A percentile compares a stretch with the other conserved stretches of the same genome.
Conservation (phyloP, 768 basidiomycete species). For the Russula virescens region DNA sequence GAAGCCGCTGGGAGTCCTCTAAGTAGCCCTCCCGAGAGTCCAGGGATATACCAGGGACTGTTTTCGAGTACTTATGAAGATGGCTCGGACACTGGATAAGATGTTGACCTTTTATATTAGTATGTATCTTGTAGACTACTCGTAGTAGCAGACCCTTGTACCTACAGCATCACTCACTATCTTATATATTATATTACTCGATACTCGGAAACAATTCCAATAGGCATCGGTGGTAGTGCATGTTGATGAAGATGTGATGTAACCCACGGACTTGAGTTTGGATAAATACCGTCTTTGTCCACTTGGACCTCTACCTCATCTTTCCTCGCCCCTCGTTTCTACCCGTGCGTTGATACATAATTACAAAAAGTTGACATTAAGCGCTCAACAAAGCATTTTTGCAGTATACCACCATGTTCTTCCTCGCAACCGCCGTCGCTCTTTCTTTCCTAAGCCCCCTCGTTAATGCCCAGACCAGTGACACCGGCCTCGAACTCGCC, state of each 20-base stretch:
- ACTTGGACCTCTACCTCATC: too few relatives aligned
- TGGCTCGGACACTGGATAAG: constrained; percentile 21
- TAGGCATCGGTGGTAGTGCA: too few relatives aligned
- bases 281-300: too few relatives aligned
- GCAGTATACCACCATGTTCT: neutral
- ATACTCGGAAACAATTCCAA: too few relatives aligned
- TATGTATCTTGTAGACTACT: constrained; percentile 15
- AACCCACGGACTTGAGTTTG: too few relatives aligned
- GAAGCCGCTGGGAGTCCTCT: constrained; percentile 19
- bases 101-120: constrained; percentile 3
- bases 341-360: too few relatives aligned
- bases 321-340: too few relatives aligned
- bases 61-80: neutral
- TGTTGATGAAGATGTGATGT: too few relatives aligned
- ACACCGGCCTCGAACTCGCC: constrained; percentile 41
- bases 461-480: constrained; percentile 40
- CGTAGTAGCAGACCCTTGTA: neutral
- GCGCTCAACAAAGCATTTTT: too few relatives aligned
- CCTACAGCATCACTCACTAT: constrained; percentile 6
- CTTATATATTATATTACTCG: constrained; percentile 13
- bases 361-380: neutral
- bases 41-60: neutral
- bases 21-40: constrained; percentile 4
- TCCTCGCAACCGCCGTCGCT: constrained; percentile 26
- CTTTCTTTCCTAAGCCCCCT: constrained; percentile 39